Evolutionary conservation across 805 yeast species (phyloP).

Genomic region (Maudiozyma serrabonitensis): DNA sequence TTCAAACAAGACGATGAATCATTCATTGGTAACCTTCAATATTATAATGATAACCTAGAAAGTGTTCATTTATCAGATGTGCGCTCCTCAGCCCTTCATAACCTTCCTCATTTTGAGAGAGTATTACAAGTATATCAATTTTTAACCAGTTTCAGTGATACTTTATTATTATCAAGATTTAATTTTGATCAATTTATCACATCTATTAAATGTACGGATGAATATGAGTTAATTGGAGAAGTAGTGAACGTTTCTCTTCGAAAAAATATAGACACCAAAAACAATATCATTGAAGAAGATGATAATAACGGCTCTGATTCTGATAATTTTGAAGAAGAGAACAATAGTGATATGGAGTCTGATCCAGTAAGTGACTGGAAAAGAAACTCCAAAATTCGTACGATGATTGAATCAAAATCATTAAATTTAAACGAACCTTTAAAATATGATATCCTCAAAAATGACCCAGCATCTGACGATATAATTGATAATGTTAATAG

Average conservation of each 20-base stretch:
- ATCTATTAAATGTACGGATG: constrained; percentile 24
- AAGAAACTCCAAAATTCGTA: constrained; percentile 14
- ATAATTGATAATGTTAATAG: constrained; percentile 16
- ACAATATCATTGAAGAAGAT: not conserved
- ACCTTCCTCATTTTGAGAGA: constrained; percentile 13
- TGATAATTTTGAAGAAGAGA: not conserved
- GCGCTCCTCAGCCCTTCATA: not conserved
- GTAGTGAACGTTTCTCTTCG: constrained; percentile 11
- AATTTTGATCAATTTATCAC: constrained; percentile 24
- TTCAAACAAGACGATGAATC: constrained; percentile 16
- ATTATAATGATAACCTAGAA: constrained; percentile 19
- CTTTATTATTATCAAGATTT: constrained; percentile 19
- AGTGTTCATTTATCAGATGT: constrained; percentile 6
- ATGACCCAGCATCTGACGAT: constrained; percentile 19
- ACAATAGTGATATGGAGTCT: not conserved
- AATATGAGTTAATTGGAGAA: constrained; percentile 22
- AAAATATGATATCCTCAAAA: constrained; percentile 11
- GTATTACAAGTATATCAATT: constrained; percentile 25
- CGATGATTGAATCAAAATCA: constrained; percentile 8
- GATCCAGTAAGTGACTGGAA: constrained; percentile 15
- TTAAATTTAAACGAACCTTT: constrained; percentile 4
- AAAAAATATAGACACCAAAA: not conserved
- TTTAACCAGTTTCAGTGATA: constrained; percentile 21
- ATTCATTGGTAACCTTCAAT: constrained; percentile 10
- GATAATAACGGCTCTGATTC: not conserved